phyloP scores from a whole-genome alignment of 352 stramenopile species.

The Phytophthora pisi region DNA sequence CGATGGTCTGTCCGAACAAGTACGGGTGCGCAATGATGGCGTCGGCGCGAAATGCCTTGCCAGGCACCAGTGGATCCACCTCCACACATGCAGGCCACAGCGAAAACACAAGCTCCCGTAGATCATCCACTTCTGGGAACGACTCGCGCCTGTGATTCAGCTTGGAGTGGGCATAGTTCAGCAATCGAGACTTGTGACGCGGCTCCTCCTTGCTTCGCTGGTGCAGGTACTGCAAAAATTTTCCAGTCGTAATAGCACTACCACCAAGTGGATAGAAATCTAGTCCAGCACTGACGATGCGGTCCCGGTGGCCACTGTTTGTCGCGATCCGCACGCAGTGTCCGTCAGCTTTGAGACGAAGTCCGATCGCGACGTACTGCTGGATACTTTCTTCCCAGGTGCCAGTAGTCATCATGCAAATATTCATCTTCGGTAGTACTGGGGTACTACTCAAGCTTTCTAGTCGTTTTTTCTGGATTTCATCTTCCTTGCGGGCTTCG shows the following conservation, averaged over 20 bases:
- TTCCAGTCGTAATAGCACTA: constrained; percentile 45
- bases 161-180: constrained; percentile 39
- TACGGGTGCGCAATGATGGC: constrained; percentile 73
- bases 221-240: constrained; percentile 54
- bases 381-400: constrained; percentile 74
- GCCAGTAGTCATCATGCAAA: constrained; percentile 73
- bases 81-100: constrained; percentile 64
- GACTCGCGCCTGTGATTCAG: constrained; percentile 40
- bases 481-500: constrained; percentile 25
- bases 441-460: constrained; percentile 24
- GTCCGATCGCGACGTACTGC: constrained; percentile 77
- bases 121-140: constrained; percentile 51
- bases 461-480: constrained; percentile 32
- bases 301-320: constrained; percentile 73
- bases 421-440: constrained; percentile 62
- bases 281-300: constrained; percentile 61
- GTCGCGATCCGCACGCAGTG: constrained; percentile 92
- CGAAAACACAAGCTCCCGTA: constrained; percentile 61
- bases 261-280: constrained; percentile 78
- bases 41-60: constrained; percentile 64
- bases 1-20: constrained; percentile 62
- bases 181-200: constrained; percentile 41
- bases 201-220: constrained; percentile 43
- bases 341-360: constrained; percentile 73
- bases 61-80: constrained; percentile 46